These are phyloP conservation scores for Talaromyces sp. DNA, from an alignment of 2,329 filamentous ascomycete genomes.

Conservation along the genomic window DNA sequence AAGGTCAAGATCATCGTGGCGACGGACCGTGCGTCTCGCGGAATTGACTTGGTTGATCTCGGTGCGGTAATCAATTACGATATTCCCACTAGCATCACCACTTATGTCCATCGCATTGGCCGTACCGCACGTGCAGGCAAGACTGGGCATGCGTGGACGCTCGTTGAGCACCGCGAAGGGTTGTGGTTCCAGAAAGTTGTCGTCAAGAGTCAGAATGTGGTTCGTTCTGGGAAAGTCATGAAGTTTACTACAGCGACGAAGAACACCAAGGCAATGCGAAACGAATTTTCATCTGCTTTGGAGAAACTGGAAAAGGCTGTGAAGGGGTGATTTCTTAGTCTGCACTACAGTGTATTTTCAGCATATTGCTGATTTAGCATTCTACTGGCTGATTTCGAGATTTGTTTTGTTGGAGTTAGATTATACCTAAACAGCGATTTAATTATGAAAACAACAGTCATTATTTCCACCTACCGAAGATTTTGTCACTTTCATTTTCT, in stretches of 20 bases:
- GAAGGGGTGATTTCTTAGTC: conserved; percentile 10
- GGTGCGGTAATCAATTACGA: conserved; percentile 93
- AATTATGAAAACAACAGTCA: background rate
- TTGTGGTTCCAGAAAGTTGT: conserved; percentile 91
- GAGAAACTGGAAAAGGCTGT: conserved; percentile 35
- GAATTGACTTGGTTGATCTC: conserved; percentile 74
- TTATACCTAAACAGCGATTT: background rate
- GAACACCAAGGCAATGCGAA: conserved; percentile 20
- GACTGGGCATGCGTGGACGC: conserved; percentile 73
- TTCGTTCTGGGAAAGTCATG: conserved; percentile 22
- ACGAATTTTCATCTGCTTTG: conserved; percentile 28
- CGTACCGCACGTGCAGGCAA: conserved; percentile 80
- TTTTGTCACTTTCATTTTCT: background rate
- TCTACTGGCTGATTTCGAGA: background rate
- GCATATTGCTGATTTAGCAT: no score
- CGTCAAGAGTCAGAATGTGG: conserved; percentile 45
- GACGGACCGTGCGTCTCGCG: conserved; percentile 87
- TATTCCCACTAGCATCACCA: conserved; percentile 71
- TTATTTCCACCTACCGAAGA: background rate
- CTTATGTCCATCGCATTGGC: conserved; percentile 88
- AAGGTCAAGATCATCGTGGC: conserved; percentile 73
- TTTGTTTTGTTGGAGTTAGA: background rate
- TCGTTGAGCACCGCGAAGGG: conserved; percentile 76
- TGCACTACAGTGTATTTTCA: background rate
- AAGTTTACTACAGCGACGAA: conserved; percentile 23